Conservation (phyloP, 2,329 filamentous ascomycete genomes). For the Acephala macrosclerotiorum region DNA sequence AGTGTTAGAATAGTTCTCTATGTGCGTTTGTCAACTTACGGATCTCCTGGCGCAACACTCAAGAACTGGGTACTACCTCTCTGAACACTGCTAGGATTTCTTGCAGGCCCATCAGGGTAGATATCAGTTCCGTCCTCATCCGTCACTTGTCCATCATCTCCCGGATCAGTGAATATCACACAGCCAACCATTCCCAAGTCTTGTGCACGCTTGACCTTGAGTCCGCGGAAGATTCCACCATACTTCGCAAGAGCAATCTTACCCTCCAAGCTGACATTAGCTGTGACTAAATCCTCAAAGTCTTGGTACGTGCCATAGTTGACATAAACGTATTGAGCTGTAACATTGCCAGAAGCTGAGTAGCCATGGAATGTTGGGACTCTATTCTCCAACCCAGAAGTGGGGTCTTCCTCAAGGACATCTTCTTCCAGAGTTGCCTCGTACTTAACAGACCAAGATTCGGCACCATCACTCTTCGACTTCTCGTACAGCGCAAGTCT, state of each 20-base stretch:
- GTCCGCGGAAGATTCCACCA: constrained; percentile 83
- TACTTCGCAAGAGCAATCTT: constrained; percentile 91
- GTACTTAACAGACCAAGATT: constrained; percentile 72
- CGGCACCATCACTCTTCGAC: constrained; percentile 43
- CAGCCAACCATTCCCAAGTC: constrained; percentile 89
- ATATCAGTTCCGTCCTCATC: constrained; percentile 79
- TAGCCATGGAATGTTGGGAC: constrained; percentile 96
- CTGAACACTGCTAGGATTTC: constrained; percentile 89
- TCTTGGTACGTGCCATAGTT: constrained; percentile 91
- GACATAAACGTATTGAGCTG: constrained; percentile 84
- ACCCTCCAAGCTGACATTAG: constrained; percentile 78
- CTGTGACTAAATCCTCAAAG: constrained; percentile 79
- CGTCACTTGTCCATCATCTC: constrained; percentile 83
- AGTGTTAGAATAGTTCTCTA: constrained; percentile 32
- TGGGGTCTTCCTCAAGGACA: constrained; percentile 82
- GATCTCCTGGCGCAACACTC: constrained; percentile 74
- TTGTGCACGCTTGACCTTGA: constrained; percentile 92
- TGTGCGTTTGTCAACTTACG: constrained; percentile 62
- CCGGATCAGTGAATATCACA: constrained; percentile 86
- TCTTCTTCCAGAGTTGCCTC: constrained; percentile 86
- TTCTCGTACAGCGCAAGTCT: constrained; percentile 70
- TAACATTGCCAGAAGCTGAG: constrained; percentile 91
- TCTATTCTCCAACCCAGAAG: constrained; percentile 73
- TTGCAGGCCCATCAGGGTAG: constrained; percentile 87
- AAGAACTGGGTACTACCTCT: constrained; percentile 86